A percentile compares a stretch with the other conserved stretches of the same genome.
These are phyloP conservation scores for Salinomyces thailandicus DNA, from an alignment of 2,329 filamentous ascomycete species.

Conservation along the genomic window DNA sequence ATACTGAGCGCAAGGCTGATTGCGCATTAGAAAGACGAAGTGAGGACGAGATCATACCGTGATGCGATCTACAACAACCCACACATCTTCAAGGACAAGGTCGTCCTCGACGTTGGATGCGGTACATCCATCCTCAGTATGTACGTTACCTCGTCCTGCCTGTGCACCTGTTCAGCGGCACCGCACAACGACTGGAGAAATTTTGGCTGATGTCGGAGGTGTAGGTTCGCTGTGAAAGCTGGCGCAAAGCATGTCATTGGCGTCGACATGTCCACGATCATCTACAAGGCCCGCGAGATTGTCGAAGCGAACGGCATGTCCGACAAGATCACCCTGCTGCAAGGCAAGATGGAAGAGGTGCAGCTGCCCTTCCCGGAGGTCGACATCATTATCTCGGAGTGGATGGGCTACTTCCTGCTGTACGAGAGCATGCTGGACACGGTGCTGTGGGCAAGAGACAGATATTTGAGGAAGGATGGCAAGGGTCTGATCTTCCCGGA, in stretches of 20 bases:
- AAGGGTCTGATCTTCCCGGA: slow-evolving; percentile 81
- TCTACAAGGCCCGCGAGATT: slow-evolving; percentile 95
- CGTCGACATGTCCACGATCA: slow-evolving; percentile 99
- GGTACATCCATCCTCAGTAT: slow-evolving; percentile 98
- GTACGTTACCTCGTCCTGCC: slow-evolving; percentile 42
- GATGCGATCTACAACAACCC: slow-evolving; percentile 95
- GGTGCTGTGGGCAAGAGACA: slow-evolving; percentile 90
- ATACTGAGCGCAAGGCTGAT: slow-evolving; percentile 5
- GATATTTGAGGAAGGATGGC: slow-evolving; percentile 74
- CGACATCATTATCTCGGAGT: slow-evolving; percentile 99
- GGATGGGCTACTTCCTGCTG: slow-evolving; percentile 99
- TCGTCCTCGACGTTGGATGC: slow-evolving; percentile 94
- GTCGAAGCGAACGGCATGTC: slow-evolving; percentile 84
- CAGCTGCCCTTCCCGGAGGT: slow-evolving; percentile 87
- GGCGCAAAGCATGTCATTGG: slow-evolving; percentile 98
- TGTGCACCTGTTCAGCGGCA: not conserved
- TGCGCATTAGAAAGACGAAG: slow-evolving; percentile 77
- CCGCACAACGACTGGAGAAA: too few species aligned
- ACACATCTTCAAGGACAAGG: slow-evolving; percentile 83
- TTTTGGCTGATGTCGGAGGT: not conserved
- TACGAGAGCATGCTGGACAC: slow-evolving; percentile 99
- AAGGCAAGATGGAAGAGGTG: slow-evolving; percentile 99
- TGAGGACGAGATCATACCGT: slow-evolving; percentile 92
- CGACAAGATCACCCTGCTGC: slow-evolving; percentile 92
- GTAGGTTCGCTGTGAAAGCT: slow-evolving; percentile 89